phyloP scores from a whole-genome alignment of 2,329 filamentous ascomycete species.

The Zymoseptoria passerinii region DNA sequence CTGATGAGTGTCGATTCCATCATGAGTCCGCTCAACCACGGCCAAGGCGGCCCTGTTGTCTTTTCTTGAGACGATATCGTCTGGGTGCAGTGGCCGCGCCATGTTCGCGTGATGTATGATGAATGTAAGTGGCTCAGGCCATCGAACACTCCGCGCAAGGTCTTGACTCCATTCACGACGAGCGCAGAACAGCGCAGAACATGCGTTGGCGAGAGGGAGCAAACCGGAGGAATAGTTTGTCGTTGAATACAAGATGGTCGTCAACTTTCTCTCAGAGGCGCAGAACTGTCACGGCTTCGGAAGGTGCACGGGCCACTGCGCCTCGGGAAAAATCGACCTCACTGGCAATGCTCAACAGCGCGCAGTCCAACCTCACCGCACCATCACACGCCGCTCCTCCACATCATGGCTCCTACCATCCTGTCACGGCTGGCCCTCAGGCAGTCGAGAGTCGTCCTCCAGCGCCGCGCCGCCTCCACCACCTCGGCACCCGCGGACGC shows the following conservation, averaged over 20 bases:
- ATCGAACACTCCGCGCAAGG: not conserved
- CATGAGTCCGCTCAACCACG: slow-evolving; percentile 37
- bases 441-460: slow-evolving; percentile 35
- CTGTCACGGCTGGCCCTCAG: slow-evolving; percentile 40
- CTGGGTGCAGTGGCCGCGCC: slow-evolving; percentile 16
- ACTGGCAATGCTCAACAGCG: not conserved
- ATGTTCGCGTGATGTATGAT: slow-evolving; percentile 3
- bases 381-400: slow-evolving; percentile 9
- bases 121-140: not conserved
- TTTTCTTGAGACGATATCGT: slow-evolving; percentile 23
- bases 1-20: slow-evolving; percentile 39
- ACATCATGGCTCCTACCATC: slow-evolving; percentile 39
- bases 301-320: not conserved
- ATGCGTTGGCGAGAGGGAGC: not conserved
- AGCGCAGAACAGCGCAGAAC: not conserved
- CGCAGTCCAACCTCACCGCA: slow-evolving; percentile 1
- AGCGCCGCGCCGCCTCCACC: slow-evolving; percentile 43
- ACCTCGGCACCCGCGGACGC: slow-evolving; percentile 40
- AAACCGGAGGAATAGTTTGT: not conserved
- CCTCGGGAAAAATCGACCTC: not conserved
- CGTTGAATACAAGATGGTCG: not conserved
- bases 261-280: not conserved
- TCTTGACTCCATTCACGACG: not conserved
- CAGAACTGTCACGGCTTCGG: not conserved
- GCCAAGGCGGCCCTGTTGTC: slow-evolving; percentile 28